Evolutionary conservation across 169 alveolate species (phyloP).

Genomic region (Cyclospora cayetanensis): DNA sequence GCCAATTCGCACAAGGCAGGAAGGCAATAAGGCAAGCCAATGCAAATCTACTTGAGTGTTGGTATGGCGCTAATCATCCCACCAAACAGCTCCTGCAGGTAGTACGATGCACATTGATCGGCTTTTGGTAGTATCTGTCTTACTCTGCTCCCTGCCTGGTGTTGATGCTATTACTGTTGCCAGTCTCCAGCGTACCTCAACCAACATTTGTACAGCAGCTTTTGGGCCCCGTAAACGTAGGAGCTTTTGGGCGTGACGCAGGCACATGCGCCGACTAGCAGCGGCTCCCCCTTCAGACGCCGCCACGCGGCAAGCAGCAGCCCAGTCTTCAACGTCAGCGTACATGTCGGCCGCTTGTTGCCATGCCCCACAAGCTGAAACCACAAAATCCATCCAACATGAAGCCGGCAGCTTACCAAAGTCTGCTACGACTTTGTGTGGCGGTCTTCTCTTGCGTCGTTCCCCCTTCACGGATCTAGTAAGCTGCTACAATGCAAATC

Average conservation of each 20-base stretch:
- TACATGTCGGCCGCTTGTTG: conserved; percentile 28
- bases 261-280: neutral
- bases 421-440: too few relatives aligned
- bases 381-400: neutral
- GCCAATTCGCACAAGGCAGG: too few relatives aligned
- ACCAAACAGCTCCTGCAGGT: too few relatives aligned
- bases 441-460: too few relatives aligned
- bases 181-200: neutral
- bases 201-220: neutral
- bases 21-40: too few relatives aligned
- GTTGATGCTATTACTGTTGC: neutral
- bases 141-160: too few relatives aligned
- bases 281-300: conserved; percentile 23
- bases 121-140: too few relatives aligned
- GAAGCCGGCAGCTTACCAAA: neutral
- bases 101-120: too few relatives aligned
- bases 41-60: too few relatives aligned
- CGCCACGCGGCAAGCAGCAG: neutral
- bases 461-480: too few relatives aligned
- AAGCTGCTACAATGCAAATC: too few relatives aligned
- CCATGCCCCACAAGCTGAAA: conserved; percentile 38
- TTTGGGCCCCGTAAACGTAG: neutral
- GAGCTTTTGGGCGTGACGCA: neutral
- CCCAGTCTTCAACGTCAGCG: neutral
- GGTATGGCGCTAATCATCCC: too few relatives aligned